These are phyloP conservation scores for Pythium apleroticum DNA, from an alignment of 352 stramenopile genomes.

Conservation along the genomic window DNA sequence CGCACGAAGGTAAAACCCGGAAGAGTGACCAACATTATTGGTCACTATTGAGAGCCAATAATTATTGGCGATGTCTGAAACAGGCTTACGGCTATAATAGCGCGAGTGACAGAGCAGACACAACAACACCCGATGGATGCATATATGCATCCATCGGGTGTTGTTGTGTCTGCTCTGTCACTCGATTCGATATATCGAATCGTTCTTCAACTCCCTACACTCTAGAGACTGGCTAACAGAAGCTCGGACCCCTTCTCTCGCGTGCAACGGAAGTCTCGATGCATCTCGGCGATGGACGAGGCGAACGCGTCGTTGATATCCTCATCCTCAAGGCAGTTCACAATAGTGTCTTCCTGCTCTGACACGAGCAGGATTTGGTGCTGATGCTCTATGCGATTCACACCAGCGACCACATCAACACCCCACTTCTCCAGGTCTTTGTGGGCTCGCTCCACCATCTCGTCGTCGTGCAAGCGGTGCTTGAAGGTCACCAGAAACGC, in stretches of 20 bases:
- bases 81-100: too few relatives aligned
- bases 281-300: slow-evolving; percentile 66
- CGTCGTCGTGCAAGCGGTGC: slow-evolving; percentile 61
- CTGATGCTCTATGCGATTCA: slow-evolving; percentile 43
- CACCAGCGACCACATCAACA: slow-evolving; percentile 75
- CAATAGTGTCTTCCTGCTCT: slow-evolving; percentile 78
- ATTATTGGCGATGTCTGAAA: too few relatives aligned
- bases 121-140: too few relatives aligned
- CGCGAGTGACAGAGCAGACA: too few relatives aligned
- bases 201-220: too few relatives aligned
- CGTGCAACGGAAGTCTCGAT: slow-evolving; percentile 72
- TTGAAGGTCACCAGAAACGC: slow-evolving; percentile 83
- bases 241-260: too few relatives aligned
- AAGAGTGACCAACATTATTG: slow-evolving; percentile 5
- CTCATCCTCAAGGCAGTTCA: slow-evolving; percentile 70
- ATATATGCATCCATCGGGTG: too few relatives aligned
- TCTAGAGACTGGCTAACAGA: too few relatives aligned
- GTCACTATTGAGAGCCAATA: too few relatives aligned
- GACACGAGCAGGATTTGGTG: slow-evolving; percentile 79
- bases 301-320: slow-evolving; percentile 84
- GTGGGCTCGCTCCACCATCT: slow-evolving; percentile 70
- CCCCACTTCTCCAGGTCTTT: slow-evolving; percentile 78
- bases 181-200: too few relatives aligned
- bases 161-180: too few relatives aligned
- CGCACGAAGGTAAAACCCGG: slow-evolving; percentile 9